phyloP scores from a whole-genome alignment of 495 filamentous ascomycete genomes.

The Talaromyces ruber region DNA sequence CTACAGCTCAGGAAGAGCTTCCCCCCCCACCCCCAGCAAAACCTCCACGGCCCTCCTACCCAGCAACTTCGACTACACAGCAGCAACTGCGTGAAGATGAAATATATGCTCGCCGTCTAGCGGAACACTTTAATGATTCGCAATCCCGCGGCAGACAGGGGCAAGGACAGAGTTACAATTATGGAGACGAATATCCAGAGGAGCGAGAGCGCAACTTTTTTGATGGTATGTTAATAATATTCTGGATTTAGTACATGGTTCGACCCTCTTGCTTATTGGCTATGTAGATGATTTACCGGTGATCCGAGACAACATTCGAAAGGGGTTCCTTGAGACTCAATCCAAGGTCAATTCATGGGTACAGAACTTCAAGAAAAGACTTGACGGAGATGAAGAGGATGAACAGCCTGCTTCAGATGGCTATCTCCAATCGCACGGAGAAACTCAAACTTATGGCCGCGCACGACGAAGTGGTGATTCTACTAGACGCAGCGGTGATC shows the following conservation, averaged over 20 bases:
- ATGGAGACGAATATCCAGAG: conserved; percentile 39
- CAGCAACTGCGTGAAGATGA: conserved; percentile 87
- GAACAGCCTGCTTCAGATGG: conserved; percentile 33
- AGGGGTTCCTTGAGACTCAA: conserved; percentile 94
- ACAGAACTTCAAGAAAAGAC: conserved; percentile 75
- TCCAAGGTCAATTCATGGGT: conserved; percentile 90
- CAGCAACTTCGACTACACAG: conserved; percentile 49
- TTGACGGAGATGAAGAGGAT: conserved; percentile 74
- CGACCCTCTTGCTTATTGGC: conserved; percentile 6
- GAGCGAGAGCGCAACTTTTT: conserved; percentile 78
- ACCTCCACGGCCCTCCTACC: conserved; percentile 56
- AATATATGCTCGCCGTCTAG: conserved; percentile 85
- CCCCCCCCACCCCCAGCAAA: conserved; percentile 51
- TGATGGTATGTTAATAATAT: conserved; percentile 48
- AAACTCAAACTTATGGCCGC: conserved; percentile 22
- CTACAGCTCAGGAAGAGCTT: conserved; percentile 64
- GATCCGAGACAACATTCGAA: conserved; percentile 86
- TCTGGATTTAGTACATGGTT: background rate
- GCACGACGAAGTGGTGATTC: conserved; percentile 48
- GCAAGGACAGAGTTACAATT: conserved; percentile 29
- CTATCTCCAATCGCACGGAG: conserved; percentile 27
- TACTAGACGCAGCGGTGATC: conserved; percentile 66
- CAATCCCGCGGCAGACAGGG: conserved; percentile 17
- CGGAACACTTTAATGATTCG: conserved; percentile 69
- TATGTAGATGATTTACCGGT: conserved; percentile 77